Conservation (phyloP, 2,329 filamentous ascomycete genomes). For the Penicillium freii region DNA sequence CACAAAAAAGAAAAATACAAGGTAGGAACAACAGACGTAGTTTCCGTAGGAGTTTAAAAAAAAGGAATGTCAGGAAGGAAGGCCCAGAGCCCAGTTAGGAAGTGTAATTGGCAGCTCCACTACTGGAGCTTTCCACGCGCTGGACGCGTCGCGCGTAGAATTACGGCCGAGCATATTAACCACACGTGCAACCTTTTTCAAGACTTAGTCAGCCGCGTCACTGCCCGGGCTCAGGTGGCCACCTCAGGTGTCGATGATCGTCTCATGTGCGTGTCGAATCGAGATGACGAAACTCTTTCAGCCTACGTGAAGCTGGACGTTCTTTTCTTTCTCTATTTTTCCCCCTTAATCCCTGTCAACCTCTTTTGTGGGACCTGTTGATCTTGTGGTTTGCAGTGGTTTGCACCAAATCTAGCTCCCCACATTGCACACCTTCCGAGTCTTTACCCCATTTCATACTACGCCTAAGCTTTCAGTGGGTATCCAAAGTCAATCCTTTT, state of each 20-base stretch:
- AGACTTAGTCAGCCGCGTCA: constrained; percentile 7
- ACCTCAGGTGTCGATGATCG: constrained; percentile 6
- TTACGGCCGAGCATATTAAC: not conserved
- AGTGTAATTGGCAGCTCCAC: constrained; percentile 10
- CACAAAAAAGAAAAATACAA: constrained; percentile 25
- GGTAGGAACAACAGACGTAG: not conserved
- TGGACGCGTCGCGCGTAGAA: constrained; percentile 7
- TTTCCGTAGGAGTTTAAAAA: not conserved
- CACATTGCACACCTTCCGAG: constrained; percentile 9
- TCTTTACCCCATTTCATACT: constrained; percentile 7
- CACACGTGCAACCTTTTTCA: not conserved
- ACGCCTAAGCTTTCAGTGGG: not conserved
- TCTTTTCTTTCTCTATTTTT: constrained; percentile 10
- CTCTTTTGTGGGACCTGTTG: constrained; percentile 10
- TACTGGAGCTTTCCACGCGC: not conserved
- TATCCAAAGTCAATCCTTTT: constrained; percentile 1
- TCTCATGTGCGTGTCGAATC: constrained; percentile 14
- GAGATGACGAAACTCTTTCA: constrained; percentile 4
- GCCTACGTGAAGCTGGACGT: not conserved
- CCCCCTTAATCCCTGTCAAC: not conserved
- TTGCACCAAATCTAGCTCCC: constrained; percentile 27
- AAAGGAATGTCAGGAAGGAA: constrained; percentile 10
- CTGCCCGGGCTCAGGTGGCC: not conserved
- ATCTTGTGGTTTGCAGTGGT: constrained; percentile 31
- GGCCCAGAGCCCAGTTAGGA: constrained; percentile 5